Conservation (phyloP, 1,284 basidiomycete genomes). For the Cryptococcus jaspeensis region DNA sequence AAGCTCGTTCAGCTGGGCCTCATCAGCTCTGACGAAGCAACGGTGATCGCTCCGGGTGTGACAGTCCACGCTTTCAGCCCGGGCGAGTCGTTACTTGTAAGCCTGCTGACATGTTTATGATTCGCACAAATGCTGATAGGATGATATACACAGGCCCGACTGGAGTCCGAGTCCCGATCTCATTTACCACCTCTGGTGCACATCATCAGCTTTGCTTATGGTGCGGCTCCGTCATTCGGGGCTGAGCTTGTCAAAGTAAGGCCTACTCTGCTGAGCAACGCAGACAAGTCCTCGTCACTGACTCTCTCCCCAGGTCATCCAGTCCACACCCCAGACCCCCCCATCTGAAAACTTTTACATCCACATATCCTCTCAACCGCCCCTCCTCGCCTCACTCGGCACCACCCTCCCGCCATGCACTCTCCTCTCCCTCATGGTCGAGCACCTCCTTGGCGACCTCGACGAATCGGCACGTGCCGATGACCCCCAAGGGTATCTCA, state of each 20-base stretch:
- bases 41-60: slow-evolving; percentile 19
- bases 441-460: slow-evolving; percentile 28
- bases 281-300: neutral
- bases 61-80: neutral
- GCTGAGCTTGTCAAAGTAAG: slow-evolving; percentile 31
- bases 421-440: slow-evolving; percentile 24
- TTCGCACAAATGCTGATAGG: too few species aligned
- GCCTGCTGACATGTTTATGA: neutral
- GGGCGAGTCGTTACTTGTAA: slow-evolving; percentile 21
- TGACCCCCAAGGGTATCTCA: slow-evolving; percentile 47
- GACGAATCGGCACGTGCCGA: slow-evolving; percentile 31
- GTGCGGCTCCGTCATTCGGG: slow-evolving; percentile 26
- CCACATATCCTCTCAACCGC: slow-evolving; percentile 30
- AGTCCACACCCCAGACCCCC: slow-evolving; percentile 15
- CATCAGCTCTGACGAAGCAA: slow-evolving; percentile 21
- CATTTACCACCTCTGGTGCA: slow-evolving; percentile 34
- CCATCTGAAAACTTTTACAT: slow-evolving; percentile 39
- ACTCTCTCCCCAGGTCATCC: slow-evolving; percentile 22
- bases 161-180: slow-evolving; percentile 20
- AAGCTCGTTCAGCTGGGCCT: slow-evolving; percentile 29
- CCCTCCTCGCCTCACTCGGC: slow-evolving; percentile 25
- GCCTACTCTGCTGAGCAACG: neutral
- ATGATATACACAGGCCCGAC: too few species aligned
- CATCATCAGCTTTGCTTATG: slow-evolving; percentile 28
- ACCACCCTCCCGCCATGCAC: slow-evolving; percentile 19